Evolutionary conservation across 2,329 filamentous ascomycete species (phyloP).

Genomic region (Diplocarpon mali): DNA sequence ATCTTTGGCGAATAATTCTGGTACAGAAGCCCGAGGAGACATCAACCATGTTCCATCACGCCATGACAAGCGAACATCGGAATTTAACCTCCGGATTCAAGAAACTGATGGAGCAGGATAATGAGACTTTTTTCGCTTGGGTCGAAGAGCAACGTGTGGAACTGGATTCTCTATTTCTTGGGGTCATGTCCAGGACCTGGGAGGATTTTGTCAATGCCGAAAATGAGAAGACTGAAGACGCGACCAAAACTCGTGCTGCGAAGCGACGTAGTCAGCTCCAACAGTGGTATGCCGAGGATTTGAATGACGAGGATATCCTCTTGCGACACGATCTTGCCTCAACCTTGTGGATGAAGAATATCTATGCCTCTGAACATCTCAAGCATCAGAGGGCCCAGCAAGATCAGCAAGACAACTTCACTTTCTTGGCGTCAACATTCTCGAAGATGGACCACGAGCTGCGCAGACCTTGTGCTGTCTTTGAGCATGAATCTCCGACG

Average conservation of each 20-base stretch:
- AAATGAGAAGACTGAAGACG: slow-evolving; percentile 70
- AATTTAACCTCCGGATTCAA: slow-evolving; percentile 68
- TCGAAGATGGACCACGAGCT: slow-evolving; percentile 70
- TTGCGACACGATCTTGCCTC: slow-evolving; percentile 79
- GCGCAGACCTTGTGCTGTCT: slow-evolving; percentile 68
- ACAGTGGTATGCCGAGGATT: slow-evolving; percentile 63
- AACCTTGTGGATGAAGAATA: slow-evolving; percentile 88
- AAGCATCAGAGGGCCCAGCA: slow-evolving; percentile 84
- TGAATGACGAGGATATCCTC: slow-evolving; percentile 58
- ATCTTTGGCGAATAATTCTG: slow-evolving; percentile 82
- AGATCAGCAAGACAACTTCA: slow-evolving; percentile 84
- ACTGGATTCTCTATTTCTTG: slow-evolving; percentile 73
- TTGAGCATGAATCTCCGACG: slow-evolving; percentile 49
- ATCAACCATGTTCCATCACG: slow-evolving; percentile 59
- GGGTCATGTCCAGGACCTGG: slow-evolving; percentile 71
- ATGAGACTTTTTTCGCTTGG: slow-evolving; percentile 79
- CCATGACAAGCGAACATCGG: slow-evolving; percentile 58
- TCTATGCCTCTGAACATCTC: slow-evolving; percentile 81
- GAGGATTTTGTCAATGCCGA: slow-evolving; percentile 76
- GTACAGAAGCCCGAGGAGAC: slow-evolving; percentile 88
- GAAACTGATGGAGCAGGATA: slow-evolving; percentile 77
- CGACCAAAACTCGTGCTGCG: slow-evolving; percentile 54
- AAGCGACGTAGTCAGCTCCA: slow-evolving; percentile 76
- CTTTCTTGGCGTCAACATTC: slow-evolving; percentile 66
- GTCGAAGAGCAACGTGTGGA: slow-evolving; percentile 71